A percentile compares a stretch with the other conserved stretches of the same genome.
These are phyloP conservation scores for Escovopsis weberi DNA, from an alignment of 2,329 filamentous ascomycete species.

Conservation along the genomic window DNA sequence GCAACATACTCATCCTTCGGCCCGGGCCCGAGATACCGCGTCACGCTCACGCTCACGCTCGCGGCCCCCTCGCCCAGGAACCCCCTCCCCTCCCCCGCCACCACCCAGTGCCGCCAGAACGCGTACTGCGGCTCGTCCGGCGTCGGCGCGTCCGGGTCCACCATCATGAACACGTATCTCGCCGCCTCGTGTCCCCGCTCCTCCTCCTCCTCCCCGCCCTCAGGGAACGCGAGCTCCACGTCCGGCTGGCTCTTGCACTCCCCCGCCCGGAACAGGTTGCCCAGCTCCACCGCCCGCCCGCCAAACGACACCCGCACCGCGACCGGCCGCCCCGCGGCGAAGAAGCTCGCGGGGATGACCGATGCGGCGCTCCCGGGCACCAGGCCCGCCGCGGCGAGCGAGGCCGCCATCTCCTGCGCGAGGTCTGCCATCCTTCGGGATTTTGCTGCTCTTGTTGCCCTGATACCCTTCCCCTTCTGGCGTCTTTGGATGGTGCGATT, in stretches of 20 bases:
- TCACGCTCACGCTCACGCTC: too few species aligned
- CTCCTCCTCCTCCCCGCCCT: too few species aligned
- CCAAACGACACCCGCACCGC: constrained; percentile 23
- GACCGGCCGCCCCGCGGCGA: constrained; percentile 17
- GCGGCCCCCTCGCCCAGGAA: too few species aligned
- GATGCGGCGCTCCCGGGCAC: constrained; percentile 23
- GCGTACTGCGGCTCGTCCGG: constrained; percentile 40
- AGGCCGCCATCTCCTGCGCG: constrained; percentile 11
- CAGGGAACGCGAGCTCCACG: too few species aligned
- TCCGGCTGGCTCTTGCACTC: constrained; percentile 22
- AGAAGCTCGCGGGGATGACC: constrained; percentile 28
- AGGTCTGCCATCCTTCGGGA: constrained; percentile 7
- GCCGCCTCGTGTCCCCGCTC: constrained; percentile 23
- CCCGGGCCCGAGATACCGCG: constrained; percentile 28
- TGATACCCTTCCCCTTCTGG: too few species aligned
- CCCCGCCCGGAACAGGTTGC: constrained; percentile 25
- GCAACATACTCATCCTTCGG: constrained; percentile 29
- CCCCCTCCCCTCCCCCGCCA: constrained; percentile 14
- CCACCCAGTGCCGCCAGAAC: constrained; percentile 40
- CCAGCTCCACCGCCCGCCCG: constrained; percentile 19
- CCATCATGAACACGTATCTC: constrained; percentile 32
- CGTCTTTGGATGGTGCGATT: too few species aligned
- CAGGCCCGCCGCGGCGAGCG: constrained; percentile 23
- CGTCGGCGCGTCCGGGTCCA: constrained; percentile 40
- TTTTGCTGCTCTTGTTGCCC: too few species aligned